Evolutionary conservation across 2,329 filamentous ascomycete species (phyloP), one percentile per base, ranked within the genome.

Genomic region (Nemania bipapillata): DNA sequence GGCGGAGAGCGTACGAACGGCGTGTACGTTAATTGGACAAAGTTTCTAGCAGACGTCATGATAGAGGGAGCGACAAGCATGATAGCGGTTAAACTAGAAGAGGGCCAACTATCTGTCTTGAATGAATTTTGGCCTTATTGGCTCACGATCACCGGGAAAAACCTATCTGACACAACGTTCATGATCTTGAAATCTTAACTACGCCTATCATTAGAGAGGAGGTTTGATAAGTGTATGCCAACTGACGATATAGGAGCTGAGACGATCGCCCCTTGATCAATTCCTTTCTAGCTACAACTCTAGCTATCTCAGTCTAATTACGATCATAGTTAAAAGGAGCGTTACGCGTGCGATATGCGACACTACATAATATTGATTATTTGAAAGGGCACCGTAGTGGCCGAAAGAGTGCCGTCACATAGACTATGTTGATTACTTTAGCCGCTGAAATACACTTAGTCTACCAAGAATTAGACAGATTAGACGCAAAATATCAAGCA

Each of bases 31-130:
- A 42, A 65, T 63, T 45, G 56, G 42, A 47, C 55, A 52, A 20
- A 22, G 56, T 42, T 56, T 52, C 32, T 55, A 4, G 28, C 62
- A 58, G 53, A 58, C 53, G 61, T 55, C 20, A 30, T 52, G 20
- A 59, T 60, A 71, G 56, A 65, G 35, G 52, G 50, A 52, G 45
- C 26, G 42, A 42, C 50, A 22, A 24, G 12, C 47, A 50, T 58
- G 20, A 53, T 65, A 32, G 47, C 42, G 32, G 50, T 20, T 65
- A 37, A 47, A 62, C 11, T 69, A 66, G 66, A 62, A 52, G 22
- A 63, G 12, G 56, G 30, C 26, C 28, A 37, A 63, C 22, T 35
- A 58, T 56, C 45, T 20, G 35, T 56, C 58, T 53, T 55, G 37
- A 56, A 55, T 47, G 30, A 32, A 53, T 28, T 20, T 62, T 56